Base-by-base conservation (phyloP, 1,139 yeast genomes). In the Geotrichum bryndzae region DNA sequence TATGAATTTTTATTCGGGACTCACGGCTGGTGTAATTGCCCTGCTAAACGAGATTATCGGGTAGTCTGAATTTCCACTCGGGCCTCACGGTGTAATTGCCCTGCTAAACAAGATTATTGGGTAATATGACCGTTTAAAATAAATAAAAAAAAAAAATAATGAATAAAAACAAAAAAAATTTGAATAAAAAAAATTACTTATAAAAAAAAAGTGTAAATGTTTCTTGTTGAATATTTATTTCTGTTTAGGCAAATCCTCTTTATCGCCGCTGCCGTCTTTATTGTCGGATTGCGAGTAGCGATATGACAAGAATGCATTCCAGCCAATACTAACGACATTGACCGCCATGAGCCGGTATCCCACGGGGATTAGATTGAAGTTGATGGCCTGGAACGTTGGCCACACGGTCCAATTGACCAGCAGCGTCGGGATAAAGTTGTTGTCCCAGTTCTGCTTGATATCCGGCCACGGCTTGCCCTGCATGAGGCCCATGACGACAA, bases 281-380 rank as follows among this genome's bases (percentile, higher is more conserved):
- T 18, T 18, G 18, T 18, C 18, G 18, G 18, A 18, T 18, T 52
- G 41, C 46, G 57, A 46, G 45, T 60, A 60, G 18, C 29, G 53
- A 67, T 79, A 78, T 57, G 95, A 87, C 68, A 91, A 73, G 70
- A 82, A 90, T 23, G 94, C 84, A 72, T 91, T 92, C 97, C 97
- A 92, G 4, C 87, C 85, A 41, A 91, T 83, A 60, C 95, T 84
- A 29, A 89, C 80, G 2, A 85, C 66, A 69, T 90, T 90, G 50
- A 88, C 96, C 4, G 85, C 79, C 56, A 88, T 69, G 61, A 91
- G 75, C 51, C 96, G 80, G 68, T 82, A 83, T 54, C 84, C 84
- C 2, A 86, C 82, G 0, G 97, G 96, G 3, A 89, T 82, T 15
- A 87, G 69, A 55, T 83, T 80, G 69, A 92, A 89, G 73, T 92